Evolutionary conservation across 2,329 filamentous ascomycete species (phyloP).

Genomic region (Arthroderma uncinatum): DNA sequence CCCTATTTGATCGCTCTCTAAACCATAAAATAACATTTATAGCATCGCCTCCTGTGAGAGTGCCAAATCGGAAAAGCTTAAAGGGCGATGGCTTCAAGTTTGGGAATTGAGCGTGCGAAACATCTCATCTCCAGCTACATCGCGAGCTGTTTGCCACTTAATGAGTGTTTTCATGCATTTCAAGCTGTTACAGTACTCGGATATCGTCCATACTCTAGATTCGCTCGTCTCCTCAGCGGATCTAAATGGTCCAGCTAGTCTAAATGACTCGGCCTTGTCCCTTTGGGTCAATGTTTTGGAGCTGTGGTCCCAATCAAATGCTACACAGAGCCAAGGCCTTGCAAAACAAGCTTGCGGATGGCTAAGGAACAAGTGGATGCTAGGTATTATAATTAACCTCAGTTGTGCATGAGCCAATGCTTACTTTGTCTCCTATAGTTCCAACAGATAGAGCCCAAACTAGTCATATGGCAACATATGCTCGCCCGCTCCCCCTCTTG

Average conservation of each 20-base stretch:
- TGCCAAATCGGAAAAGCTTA: constrained; percentile 34
- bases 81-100: constrained; percentile 53
- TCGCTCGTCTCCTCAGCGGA: constrained; percentile 66
- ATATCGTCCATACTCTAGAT: constrained; percentile 58
- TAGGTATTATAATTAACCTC: constrained; percentile 45
- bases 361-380: constrained; percentile 72
- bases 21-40: constrained; percentile 5
- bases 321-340: constrained; percentile 55
- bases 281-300: constrained; percentile 62
- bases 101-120: constrained; percentile 66
- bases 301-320: constrained; percentile 54
- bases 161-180: constrained; percentile 57
- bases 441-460: constrained; percentile 53
- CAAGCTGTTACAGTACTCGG: constrained; percentile 55
- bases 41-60: constrained; percentile 26
- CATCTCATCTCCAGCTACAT: constrained; percentile 57
- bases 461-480: constrained; percentile 52
- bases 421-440: constrained; percentile 31
- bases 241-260: constrained; percentile 62
- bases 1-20: background rate
- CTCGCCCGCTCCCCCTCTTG: constrained; percentile 54
- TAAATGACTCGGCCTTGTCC: constrained; percentile 68
- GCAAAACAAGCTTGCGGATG: constrained; percentile 66
- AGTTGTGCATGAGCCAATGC: background rate
- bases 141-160: constrained; percentile 65